These are phyloP conservation scores for Cicer judaicum DNA, from an alignment of 306 rosid genomes.

Conservation along the genomic window DNA sequence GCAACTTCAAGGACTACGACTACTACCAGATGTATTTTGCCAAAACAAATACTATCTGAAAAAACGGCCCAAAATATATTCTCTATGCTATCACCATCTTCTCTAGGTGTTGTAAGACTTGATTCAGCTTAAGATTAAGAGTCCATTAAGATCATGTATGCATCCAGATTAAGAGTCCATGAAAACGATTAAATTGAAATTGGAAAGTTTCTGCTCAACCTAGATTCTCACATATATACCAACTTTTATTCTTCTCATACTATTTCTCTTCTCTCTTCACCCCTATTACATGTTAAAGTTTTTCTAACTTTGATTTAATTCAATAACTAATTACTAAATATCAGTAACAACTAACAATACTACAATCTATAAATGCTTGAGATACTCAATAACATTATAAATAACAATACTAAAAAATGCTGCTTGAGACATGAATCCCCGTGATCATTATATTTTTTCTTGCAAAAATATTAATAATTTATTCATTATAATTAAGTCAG, in stretches of 20 bases:
- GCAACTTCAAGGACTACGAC: no score
- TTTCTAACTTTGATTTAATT: neutral
- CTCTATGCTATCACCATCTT: neutral
- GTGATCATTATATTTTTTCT: no score
- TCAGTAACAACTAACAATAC: neutral
- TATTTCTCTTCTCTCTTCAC: neutral
- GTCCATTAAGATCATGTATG: neutral
- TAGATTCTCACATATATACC: constrained; percentile 21
- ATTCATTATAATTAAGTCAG: no score
- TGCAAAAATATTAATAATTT: no score
- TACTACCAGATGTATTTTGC: no score
- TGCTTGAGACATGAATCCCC: neutral
- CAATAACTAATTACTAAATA: neutral
- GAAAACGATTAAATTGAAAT: neutral
- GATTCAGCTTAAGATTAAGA: neutral
- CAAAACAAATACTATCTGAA: neutral
- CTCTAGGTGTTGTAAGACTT: no score
- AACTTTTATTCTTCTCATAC: constrained; percentile 21
- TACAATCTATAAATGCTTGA: neutral
- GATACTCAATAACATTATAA: constrained; percentile 23
- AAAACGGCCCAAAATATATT: neutral
- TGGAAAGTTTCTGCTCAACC: constrained; percentile 26
- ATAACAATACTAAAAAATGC: constrained; percentile 27
- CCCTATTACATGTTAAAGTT: neutral
- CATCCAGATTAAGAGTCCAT: neutral